Conservation (phyloP, 768 basidiomycete species). For the Multifurca ochricompacta region DNA sequence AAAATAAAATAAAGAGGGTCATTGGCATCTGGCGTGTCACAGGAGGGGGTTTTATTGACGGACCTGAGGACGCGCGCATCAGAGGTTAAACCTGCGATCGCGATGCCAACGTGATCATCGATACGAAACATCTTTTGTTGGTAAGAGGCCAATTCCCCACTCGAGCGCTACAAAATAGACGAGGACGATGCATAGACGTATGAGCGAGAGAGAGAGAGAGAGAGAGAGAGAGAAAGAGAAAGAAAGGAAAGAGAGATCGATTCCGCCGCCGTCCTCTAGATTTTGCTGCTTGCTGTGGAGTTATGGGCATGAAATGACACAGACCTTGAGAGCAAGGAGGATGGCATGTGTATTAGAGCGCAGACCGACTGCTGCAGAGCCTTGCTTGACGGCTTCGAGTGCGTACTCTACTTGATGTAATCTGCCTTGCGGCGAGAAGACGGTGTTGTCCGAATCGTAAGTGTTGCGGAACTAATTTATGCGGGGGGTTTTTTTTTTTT, state of each 20-base stretch:
- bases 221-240: not conserved
- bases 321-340: slow-evolving; percentile 85
- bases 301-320: slow-evolving; percentile 14
- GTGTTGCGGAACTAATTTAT: slow-evolving; percentile 97
- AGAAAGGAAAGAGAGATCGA: too few relatives aligned
- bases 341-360: slow-evolving; percentile 93
- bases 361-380: slow-evolving; percentile 96
- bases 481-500: too few relatives aligned
- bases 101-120: slow-evolving; percentile 99
- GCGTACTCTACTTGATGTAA: slow-evolving; percentile 98
- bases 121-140: slow-evolving; percentile 99
- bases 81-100: slow-evolving; percentile 96
- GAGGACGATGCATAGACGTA: not conserved
- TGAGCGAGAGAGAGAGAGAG: not conserved
- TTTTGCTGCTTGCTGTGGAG: not conserved
- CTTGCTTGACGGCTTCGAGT: slow-evolving; percentile 98
- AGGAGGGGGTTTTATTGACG: slow-evolving; percentile 21
- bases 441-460: slow-evolving; percentile 98
- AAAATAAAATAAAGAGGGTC: not conserved
- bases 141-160: slow-evolving; percentile 97
- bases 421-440: slow-evolving; percentile 93
- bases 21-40: not conserved
- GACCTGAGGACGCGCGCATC: slow-evolving; percentile 97
- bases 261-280: too few relatives aligned
- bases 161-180: slow-evolving; percentile 74